Evolutionary conservation across 2,329 filamentous ascomycete genomes (phyloP).

Genomic region (Arthrobotrys pseudoclavata): DNA sequence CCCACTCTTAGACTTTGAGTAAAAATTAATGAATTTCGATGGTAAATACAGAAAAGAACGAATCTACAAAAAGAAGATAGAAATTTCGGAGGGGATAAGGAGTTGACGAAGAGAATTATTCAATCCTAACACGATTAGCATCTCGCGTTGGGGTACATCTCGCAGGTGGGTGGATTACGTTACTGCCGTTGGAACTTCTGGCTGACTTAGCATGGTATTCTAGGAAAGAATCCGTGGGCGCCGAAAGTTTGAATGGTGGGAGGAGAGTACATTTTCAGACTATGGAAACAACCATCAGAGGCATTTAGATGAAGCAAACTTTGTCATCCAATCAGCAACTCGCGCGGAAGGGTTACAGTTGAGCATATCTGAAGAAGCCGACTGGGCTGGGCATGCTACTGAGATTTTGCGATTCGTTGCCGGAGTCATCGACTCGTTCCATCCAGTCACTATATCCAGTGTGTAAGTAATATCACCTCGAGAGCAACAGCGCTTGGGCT

Average conservation of each 20-base stretch:
- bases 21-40: too few relatives aligned
- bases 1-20: too few relatives aligned
- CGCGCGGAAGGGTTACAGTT: background rate
- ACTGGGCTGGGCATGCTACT: conserved; percentile 21
- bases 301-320: conserved; percentile 10
- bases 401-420: conserved; percentile 17
- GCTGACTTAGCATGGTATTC: conserved; percentile 11
- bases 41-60: too few relatives aligned
- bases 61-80: too few relatives aligned
- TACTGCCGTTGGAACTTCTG: background rate
- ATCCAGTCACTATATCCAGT: conserved; percentile 16
- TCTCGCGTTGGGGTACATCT: too few relatives aligned
- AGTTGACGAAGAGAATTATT: too few relatives aligned
- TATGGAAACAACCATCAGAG: background rate
- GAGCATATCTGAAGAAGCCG: conserved; percentile 4
- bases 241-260: conserved; percentile 22
- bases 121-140: too few relatives aligned
- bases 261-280: conserved; percentile 1
- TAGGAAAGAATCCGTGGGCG: conserved; percentile 15
- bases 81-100: too few relatives aligned
- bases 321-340: conserved; percentile 13
- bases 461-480: conserved; percentile 6
- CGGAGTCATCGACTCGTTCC: background rate
- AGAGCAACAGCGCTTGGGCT: conserved; percentile 7
- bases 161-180: too few relatives aligned